Evolutionary conservation across 768 basidiomycete genomes (phyloP).

Genomic region (Kwoniella shandongensis): DNA sequence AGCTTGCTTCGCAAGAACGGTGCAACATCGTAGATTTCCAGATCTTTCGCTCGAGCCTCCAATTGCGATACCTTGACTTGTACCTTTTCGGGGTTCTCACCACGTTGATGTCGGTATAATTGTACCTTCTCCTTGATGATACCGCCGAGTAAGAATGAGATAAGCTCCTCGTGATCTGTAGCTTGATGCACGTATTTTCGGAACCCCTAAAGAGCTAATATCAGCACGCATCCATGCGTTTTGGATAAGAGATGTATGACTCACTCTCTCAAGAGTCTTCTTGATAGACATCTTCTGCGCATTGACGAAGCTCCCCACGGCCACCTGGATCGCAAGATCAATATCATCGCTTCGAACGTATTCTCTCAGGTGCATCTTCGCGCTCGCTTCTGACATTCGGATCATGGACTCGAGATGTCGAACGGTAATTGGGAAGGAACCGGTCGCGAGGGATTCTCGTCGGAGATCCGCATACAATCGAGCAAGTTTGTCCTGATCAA

Average conservation of each 20-base stretch:
- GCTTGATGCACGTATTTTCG: conserved; percentile 95
- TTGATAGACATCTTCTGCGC: conserved; percentile 99
- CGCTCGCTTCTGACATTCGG: conserved; percentile 96
- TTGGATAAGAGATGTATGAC: conserved; percentile 42
- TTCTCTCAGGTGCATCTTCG: conserved; percentile 96
- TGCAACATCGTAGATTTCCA: conserved; percentile 87
- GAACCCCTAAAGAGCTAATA: conserved; percentile 66
- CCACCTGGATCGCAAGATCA: conserved; percentile 93
- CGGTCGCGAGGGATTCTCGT: conserved; percentile 92
- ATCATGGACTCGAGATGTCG: conserved; percentile 99
- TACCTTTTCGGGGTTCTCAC: conserved; percentile 75
- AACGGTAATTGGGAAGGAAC: conserved; percentile 98
- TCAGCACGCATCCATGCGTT: neutral
- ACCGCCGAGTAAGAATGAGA: conserved; percentile 90
- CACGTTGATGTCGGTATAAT: conserved; percentile 64
- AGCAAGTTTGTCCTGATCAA: conserved; percentile 93
- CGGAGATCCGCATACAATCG: conserved; percentile 93
- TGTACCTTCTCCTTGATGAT: conserved; percentile 90
- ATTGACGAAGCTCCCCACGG: conserved; percentile 88
- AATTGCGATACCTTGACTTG: conserved; percentile 76
- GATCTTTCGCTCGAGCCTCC: conserved; percentile 88
- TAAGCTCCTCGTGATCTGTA: conserved; percentile 90
- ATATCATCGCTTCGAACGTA: conserved; percentile 95
- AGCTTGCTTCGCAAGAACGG: conserved; percentile 83
- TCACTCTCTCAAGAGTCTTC: conserved; percentile 89